Base-by-base conservation (phyloP, 2,329 filamentous ascomycete species). In the Talaromyces sp. region DNA sequence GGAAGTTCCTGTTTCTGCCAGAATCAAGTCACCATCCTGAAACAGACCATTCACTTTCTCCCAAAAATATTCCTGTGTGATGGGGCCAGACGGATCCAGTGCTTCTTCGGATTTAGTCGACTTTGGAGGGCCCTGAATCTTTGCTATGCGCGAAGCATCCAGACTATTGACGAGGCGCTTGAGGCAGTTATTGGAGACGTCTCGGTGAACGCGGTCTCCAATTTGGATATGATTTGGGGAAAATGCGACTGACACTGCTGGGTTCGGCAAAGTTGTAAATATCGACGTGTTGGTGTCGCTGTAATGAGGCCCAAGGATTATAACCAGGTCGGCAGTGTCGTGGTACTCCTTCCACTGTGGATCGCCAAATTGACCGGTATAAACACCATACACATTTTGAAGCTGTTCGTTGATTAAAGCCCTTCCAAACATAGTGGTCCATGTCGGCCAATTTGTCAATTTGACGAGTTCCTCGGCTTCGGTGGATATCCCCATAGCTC, bases 291-390 rank as follows among this genome's bases (percentile, higher is more conserved):
- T 84, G 35, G 79, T 81, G 21, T 77, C 75, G 63, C 78, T 81
- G 50, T 76, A 73, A 59, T 82, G 77, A 1, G 81, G 79, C 0
- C 81, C 81, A 50, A 83, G 76, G 61, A 72, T 74, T 12, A 84
- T 64, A 9, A 83, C 71, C 12, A 83, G 66, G 63, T 84, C 81
- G 1, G 79, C 75, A 0, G 66, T 65, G 1, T 79, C 66, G 14
- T 82, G 67, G 46, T 81, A 79, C 1, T 72, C 68, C 37, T 78
- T 70, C 44, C 89, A 90, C 72, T 92, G 88, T 8, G 21, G 8
- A 8, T 50, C 31, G 4, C 44, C 58, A 12, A 76, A 80, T 3
- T 65, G 71, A 2, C 80, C 82, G 8, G 74, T 72, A 62, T 83
- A 84, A 2, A 83, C 69, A 3, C 83, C 83, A 61, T 82, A 75